phyloP scores from a whole-genome alignment of 768 basidiomycete species.

The Austroboletus eburneus region DNA sequence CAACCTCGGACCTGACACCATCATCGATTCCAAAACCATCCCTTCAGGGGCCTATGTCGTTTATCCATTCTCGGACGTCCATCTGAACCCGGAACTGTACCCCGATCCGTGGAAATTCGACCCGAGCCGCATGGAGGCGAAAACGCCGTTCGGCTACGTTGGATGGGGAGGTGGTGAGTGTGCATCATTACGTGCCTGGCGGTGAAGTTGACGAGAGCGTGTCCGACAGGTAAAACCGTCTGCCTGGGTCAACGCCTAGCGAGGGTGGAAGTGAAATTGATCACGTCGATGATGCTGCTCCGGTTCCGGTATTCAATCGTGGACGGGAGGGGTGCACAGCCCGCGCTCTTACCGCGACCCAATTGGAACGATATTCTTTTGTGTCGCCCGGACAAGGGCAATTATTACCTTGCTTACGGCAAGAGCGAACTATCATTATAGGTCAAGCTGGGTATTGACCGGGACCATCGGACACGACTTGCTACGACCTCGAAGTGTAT shows the following conservation, averaged over 20 bases:
- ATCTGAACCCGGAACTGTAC: constrained; percentile 68
- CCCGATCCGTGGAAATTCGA: constrained; percentile 77
- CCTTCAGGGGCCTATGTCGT: constrained; percentile 73
- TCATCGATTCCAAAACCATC: constrained; percentile 64
- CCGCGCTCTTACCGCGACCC: constrained; percentile 48
- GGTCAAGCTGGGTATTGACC: constrained; percentile 21
- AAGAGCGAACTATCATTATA: constrained; percentile 16
- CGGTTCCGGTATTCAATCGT: constrained; percentile 59
- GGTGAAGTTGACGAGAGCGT: constrained; percentile 6
- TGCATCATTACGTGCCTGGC: constrained; percentile 18
- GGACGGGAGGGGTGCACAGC: constrained; percentile 46
- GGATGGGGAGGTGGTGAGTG: constrained; percentile 79
- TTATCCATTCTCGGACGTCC: constrained; percentile 78
- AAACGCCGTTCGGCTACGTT: constrained; percentile 56
- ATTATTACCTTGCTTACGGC: constrained; percentile 51
- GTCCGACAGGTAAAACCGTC: constrained; percentile 54
- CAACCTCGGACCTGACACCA: constrained; percentile 67
- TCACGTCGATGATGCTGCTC: constrained; percentile 63
- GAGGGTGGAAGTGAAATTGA: constrained; percentile 67
- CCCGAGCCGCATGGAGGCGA: constrained; percentile 49
- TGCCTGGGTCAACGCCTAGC: constrained; percentile 76
- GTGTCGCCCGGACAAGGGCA: constrained; percentile 56
- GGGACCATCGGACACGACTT: constrained; percentile 18
- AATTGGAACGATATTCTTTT: constrained; percentile 78
- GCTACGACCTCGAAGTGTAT: constrained; percentile 3